These are phyloP conservation scores for Coccomyxa sp. DNA, from an alignment of 139 green algal species.

Conservation along the genomic window DNA sequence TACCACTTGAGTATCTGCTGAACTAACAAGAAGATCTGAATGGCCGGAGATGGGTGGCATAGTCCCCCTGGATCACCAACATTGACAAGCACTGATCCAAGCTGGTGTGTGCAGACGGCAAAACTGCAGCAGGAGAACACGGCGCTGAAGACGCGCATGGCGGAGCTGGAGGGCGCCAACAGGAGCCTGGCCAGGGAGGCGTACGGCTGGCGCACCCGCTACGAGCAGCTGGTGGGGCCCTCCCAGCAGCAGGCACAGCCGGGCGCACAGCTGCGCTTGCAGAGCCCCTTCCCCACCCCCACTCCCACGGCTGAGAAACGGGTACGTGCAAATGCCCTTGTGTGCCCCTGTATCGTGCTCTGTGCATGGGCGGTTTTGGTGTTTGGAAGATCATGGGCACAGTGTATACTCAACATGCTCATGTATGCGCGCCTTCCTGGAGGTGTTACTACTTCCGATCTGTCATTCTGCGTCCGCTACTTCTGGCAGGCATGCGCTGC, in stretches of 20 bases:
- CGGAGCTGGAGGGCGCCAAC: background rate
- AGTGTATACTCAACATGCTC: too few relatives aligned
- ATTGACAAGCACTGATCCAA: background rate
- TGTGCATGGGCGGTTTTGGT: too few relatives aligned
- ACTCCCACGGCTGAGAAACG: too few relatives aligned
- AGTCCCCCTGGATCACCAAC: background rate
- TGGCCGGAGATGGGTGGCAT: background rate
- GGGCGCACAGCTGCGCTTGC: background rate
- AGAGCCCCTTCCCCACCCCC: background rate
- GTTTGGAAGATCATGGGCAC: too few relatives aligned
- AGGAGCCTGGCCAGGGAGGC: background rate
- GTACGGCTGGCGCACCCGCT: constrained; percentile 1
- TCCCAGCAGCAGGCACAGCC: background rate
- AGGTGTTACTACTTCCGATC: too few relatives aligned
- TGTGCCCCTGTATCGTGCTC: too few relatives aligned
- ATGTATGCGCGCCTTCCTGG: too few relatives aligned
- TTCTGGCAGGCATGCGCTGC: too few relatives aligned
- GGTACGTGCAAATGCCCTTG: too few relatives aligned
- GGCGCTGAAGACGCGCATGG: background rate
- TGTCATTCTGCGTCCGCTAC: too few relatives aligned
- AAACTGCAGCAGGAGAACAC: constrained; percentile 1
- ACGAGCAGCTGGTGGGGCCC: background rate
- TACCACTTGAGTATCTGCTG: too few relatives aligned
- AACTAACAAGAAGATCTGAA: too few relatives aligned
- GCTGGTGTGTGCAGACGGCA: background rate